A percentile compares a stretch with the other conserved stretches of the same genome.
These are phyloP conservation scores for Acrocalymma vagum DNA, from an alignment of 2,329 filamentous ascomycete genomes.

Conservation along the genomic window DNA sequence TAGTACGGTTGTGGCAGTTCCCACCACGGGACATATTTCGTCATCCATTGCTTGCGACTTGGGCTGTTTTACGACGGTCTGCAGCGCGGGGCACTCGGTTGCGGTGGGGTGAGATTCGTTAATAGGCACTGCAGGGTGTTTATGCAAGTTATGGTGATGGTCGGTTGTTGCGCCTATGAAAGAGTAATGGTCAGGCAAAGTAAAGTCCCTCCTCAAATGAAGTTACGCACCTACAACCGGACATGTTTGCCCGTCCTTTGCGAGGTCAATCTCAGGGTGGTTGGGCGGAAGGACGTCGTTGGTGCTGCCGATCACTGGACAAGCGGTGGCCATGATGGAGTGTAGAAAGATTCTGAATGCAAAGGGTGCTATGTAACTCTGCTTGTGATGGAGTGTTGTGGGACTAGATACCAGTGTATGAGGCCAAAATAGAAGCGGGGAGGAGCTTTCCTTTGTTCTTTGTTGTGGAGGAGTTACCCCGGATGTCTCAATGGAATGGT, in stretches of 20 bases:
- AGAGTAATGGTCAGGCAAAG: not conserved
- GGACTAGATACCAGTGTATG: too few relatives aligned
- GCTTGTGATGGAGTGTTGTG: too few relatives aligned
- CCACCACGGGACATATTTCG: conserved; percentile 54
- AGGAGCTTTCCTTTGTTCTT: too few relatives aligned
- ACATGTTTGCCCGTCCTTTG: conserved; percentile 50
- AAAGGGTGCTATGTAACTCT: too few relatives aligned
- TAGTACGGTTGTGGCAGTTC: conserved; percentile 51
- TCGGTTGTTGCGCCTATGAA: conserved; percentile 55
- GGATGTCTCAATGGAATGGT: too few relatives aligned
- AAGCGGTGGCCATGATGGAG: too few relatives aligned
- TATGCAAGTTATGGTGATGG: conserved; percentile 54
- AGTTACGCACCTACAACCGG: conserved; percentile 14
- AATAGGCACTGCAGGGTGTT: conserved; percentile 49
- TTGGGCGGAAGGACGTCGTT: conserved; percentile 54
- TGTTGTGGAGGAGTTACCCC: too few relatives aligned
- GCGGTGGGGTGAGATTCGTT: conserved; percentile 36
- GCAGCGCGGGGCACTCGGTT: conserved; percentile 52
- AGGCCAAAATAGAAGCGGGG: too few relatives aligned
- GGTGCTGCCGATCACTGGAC: conserved; percentile 52
- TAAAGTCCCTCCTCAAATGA: not conserved
- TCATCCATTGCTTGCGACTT: conserved; percentile 51
- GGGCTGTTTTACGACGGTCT: conserved; percentile 45
- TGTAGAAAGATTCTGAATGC: too few relatives aligned
- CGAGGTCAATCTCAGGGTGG: conserved; percentile 50